Percentiles rank a stretch among this genome's conserved stretches.
Conservation (phyloP, 805 yeast species). For the Limtongia smithiae region DNA sequence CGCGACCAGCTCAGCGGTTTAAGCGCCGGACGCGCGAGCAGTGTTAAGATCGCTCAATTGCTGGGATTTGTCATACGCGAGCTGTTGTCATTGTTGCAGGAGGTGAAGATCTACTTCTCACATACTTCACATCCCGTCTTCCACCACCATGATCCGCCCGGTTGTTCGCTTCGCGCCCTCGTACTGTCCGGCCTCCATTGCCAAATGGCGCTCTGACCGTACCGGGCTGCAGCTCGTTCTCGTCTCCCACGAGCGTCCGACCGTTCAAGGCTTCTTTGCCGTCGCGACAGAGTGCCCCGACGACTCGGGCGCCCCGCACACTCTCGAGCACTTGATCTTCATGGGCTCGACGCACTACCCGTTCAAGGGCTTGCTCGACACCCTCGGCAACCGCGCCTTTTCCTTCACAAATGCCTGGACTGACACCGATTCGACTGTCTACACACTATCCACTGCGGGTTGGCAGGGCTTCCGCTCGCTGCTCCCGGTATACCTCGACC, state of each 20-base stretch:
- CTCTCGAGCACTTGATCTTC: slow-evolving; percentile 88
- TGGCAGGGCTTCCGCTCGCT: slow-evolving; percentile 88
- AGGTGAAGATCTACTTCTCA: not conserved
- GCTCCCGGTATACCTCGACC: slow-evolving; percentile 87
- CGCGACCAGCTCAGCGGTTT: too few species aligned
- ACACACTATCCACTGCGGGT: slow-evolving; percentile 87
- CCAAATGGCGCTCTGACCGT: slow-evolving; percentile 69
- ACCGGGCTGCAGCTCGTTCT: slow-evolving; percentile 82
- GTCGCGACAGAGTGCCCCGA: slow-evolving; percentile 88
- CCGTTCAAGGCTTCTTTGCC: slow-evolving; percentile 87
- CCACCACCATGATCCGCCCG: too few species aligned
- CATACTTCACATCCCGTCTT: too few species aligned
- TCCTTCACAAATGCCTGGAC: slow-evolving; percentile 95
- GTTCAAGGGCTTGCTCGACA: slow-evolving; percentile 85
- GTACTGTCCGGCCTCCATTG: slow-evolving; percentile 17
- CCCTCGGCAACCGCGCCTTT: slow-evolving; percentile 76
- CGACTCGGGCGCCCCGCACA: slow-evolving; percentile 92
- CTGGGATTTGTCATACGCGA: too few species aligned
- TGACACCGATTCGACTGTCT: slow-evolving; percentile 90
- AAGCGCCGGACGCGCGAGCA: too few species aligned
- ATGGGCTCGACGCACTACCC: slow-evolving; percentile 92
- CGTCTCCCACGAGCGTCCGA: slow-evolving; percentile 76
- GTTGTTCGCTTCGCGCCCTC: slow-evolving; percentile 11
- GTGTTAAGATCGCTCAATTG: too few species aligned
- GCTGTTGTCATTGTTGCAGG: too few species aligned